Base-by-base conservation (phyloP, 2,329 filamentous ascomycete genomes). In the Alternaria brassicae region DNA sequence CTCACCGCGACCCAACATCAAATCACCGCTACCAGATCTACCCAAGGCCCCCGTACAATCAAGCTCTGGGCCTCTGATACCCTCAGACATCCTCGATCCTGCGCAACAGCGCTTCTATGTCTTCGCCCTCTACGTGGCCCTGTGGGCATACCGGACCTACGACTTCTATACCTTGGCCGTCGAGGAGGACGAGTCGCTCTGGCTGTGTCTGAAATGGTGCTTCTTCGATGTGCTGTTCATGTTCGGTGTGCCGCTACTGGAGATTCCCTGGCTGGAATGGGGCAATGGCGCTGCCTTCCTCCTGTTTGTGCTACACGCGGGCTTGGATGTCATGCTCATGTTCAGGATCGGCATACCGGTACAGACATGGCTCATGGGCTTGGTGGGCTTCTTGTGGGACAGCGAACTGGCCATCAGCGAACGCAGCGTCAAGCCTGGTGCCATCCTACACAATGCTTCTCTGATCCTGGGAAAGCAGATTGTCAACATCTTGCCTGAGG, bases 211-310 rank as follows among this genome's bases (percentile, higher is more conserved):
- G 72, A 99, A 98, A 85, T 99, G 95, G 95, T 86, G 91, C 63
- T 84, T 88, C 58, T 86, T 99, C 63, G 95, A 99, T 80, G 90
- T 91, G 61, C 79, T 90, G 23, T 97, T 93, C 77, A 83, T 98
- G 63, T 97, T 96, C 76, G 91, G 91, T 7, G 81, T 99, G 53
- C 94, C 96, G 17, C 86, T 91, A 67, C 79, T 99, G 70, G 88
- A 91, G 76, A 97, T 99, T 84, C 95, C 95, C 58, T 99, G 95
- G 96, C 83, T 99, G 58, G 93, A 98, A 81, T 92, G 94, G 82
- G 92, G 91, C 41, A 91, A 91, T 72, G 85, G 86, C 34, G 88
- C 88, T 1, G 90, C 91, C 53, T 85, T 90, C 40, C 81, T 86
- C 30, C 80, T 93, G 21, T 96, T 95, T 72, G 77, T 91, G 45